Percentiles rank a stretch among this genome's conserved stretches.
phyloP scores from a whole-genome alignment of 306 rosid genomes.

The Castanea crenata region DNA sequence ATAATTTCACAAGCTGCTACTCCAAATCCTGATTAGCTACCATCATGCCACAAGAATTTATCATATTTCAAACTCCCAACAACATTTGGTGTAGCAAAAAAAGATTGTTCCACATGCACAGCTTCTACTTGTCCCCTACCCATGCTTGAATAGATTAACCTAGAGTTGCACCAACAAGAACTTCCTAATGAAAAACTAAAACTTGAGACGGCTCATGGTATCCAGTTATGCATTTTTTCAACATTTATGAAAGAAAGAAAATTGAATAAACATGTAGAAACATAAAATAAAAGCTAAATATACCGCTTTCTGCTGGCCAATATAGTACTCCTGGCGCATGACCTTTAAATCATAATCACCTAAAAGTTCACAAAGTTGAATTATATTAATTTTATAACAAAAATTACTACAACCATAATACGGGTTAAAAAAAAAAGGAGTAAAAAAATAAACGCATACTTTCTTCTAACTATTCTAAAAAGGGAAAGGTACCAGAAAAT shows the following conservation, averaged over 20 bases:
- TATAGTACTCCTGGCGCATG: slow-evolving; percentile 96
- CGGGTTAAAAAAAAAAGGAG: background rate
- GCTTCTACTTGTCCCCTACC: background rate
- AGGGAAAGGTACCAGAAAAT: slow-evolving; percentile 9
- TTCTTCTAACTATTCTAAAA: slow-evolving; percentile 11
- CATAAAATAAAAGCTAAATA: slow-evolving; percentile 16
- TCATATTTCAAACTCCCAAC: background rate
- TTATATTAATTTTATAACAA: slow-evolving; percentile 13
- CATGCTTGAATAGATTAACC: too few relatives aligned
- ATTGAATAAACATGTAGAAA: background rate
- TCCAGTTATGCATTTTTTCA: slow-evolving; percentile 7
- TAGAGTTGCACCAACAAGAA: too few relatives aligned
- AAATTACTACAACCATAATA: background rate
- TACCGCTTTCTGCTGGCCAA: slow-evolving; percentile 88
- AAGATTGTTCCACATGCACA: background rate
- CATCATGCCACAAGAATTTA: background rate
- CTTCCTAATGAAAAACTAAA: background rate
- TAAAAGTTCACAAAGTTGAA: slow-evolving; percentile 35
- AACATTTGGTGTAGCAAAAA: background rate
- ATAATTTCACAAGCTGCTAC: background rate
- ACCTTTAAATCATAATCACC: slow-evolving; percentile 99
- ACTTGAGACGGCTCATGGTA: background rate
- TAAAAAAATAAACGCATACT: background rate
- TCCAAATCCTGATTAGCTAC: background rate
- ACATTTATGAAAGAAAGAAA: slow-evolving; percentile 15